Conservation (phyloP, 495 filamentous ascomycete species). For the Neurospora sublineolata region DNA sequence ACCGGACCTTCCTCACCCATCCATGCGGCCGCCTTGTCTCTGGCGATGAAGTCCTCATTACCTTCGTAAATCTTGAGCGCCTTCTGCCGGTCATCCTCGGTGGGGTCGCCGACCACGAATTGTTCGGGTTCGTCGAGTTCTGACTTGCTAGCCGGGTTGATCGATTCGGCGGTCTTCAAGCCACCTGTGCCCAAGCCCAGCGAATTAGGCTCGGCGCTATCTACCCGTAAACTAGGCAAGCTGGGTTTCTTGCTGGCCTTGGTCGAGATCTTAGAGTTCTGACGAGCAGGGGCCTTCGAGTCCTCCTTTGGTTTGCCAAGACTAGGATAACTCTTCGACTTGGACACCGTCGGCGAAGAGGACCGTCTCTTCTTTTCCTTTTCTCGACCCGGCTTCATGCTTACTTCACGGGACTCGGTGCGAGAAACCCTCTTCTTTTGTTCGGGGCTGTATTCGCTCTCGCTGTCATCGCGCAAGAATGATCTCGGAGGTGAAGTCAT, state of each 20-base stretch:
- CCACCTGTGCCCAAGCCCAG: constrained; percentile 6
- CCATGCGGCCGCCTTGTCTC: constrained; percentile 74
- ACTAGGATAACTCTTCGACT: constrained; percentile 24
- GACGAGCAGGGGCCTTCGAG: constrained; percentile 5
- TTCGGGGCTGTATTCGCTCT: constrained; percentile 24
- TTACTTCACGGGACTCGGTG: constrained; percentile 5
- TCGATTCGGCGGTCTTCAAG: constrained; percentile 7
- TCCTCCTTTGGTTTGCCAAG: constrained; percentile 12
- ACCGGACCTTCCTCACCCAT: constrained; percentile 66
- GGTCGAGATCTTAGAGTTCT: constrained; percentile 16
- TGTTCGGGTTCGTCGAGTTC: constrained; percentile 35
- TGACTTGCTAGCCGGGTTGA: constrained; percentile 22
- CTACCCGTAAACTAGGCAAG: constrained; percentile 26
- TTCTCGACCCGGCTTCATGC: constrained; percentile 11
- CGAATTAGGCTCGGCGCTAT: constrained; percentile 21
- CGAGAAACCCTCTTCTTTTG: constrained; percentile 8
- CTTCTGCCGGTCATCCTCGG: constrained; percentile 55
- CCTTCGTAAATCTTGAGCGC: constrained; percentile 77
- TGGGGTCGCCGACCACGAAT: constrained; percentile 36
- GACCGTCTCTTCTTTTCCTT: constrained; percentile 12
- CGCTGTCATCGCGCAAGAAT: constrained; percentile 28
- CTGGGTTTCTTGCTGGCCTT: constrained; percentile 36
- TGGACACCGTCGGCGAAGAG: constrained; percentile 22
- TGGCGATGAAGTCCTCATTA: constrained; percentile 67
- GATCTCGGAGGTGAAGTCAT: constrained; percentile 19